Evolutionary conservation across 768 basidiomycete species (phyloP).

Genomic region (Wakefieldia striispora): DNA sequence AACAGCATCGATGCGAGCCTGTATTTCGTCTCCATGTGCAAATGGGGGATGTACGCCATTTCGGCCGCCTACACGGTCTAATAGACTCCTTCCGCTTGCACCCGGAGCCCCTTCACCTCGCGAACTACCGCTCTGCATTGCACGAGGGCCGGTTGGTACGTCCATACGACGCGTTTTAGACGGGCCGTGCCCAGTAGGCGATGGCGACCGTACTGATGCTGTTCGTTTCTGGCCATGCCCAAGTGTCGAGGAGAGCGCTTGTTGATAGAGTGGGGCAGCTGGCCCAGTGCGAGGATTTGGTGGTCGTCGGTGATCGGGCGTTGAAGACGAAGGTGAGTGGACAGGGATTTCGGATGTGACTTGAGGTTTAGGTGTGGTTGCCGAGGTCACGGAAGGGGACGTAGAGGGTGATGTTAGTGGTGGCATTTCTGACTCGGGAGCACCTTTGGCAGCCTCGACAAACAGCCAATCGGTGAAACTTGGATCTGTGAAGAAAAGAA

Average conservation of each 20-base stretch:
- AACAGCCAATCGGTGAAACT: conserved; percentile 92
- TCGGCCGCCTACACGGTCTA: conserved; percentile 76
- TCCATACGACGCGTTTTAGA: conserved; percentile 74
- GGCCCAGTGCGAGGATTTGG: conserved; percentile 44
- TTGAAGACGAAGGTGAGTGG: conserved; percentile 17
- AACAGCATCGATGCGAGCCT: conserved; percentile 76
- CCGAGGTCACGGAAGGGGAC: conserved; percentile 20
- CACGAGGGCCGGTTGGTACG: conserved; percentile 81
- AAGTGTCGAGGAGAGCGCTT: conserved; percentile 66
- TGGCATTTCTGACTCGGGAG: conserved; percentile 49
- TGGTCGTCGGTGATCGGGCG: conserved; percentile 32
- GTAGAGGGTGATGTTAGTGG: conserved; percentile 33
- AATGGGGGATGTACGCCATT: conserved; percentile 33
- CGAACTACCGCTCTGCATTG: conserved; percentile 51
- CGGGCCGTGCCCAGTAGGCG: conserved; percentile 61
- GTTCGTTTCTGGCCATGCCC: conserved; percentile 56
- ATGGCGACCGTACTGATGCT: conserved; percentile 62
- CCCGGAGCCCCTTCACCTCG: conserved; percentile 15
- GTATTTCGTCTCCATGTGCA: conserved; percentile 63
- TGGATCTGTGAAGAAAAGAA: conserved; percentile 48
- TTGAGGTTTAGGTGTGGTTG: conserved; percentile 24
- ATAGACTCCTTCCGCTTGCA: conserved; percentile 56
- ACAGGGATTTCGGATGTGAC: conserved; percentile 30
- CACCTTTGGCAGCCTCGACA: conserved; percentile 70
- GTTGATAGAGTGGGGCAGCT: conserved; percentile 56